Evolutionary conservation across 2,329 filamentous ascomycete genomes (phyloP).

Genomic region (Blumeria graminis): DNA sequence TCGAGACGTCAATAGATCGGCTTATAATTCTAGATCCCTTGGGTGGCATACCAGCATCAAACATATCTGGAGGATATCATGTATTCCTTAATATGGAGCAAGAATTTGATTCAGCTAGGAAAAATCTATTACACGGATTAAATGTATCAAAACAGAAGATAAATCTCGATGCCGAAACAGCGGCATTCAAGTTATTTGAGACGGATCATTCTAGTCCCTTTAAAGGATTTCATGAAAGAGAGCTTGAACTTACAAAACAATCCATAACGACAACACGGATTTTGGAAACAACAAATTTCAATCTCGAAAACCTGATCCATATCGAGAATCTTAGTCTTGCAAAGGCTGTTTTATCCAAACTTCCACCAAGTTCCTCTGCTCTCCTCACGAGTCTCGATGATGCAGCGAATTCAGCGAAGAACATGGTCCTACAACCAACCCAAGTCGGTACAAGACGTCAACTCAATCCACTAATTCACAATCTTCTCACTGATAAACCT

Average conservation of each 20-base stretch:
- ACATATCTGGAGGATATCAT: slow-evolving; percentile 37
- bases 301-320: slow-evolving; percentile 21
- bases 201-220: slow-evolving; percentile 17
- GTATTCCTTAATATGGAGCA: slow-evolving; percentile 88
- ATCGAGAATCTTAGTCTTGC: slow-evolving; percentile 52
- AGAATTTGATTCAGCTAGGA: slow-evolving; percentile 48
- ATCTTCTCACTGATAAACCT: slow-evolving; percentile 85
- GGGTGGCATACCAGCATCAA: slow-evolving; percentile 54
- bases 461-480: slow-evolving; percentile 73
- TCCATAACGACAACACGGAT: not conserved
- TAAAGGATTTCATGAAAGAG: slow-evolving; percentile 19
- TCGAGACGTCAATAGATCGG: slow-evolving; percentile 47
- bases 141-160: not conserved
- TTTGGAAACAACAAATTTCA: not conserved
- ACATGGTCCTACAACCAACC: slow-evolving; percentile 11
- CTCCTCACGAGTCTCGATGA: slow-evolving; percentile 72
- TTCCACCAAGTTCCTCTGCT: slow-evolving; percentile 67
- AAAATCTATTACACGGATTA: slow-evolving; percentile 25
- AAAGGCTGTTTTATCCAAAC: slow-evolving; percentile 42
- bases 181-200: not conserved
- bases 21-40: slow-evolving; percentile 73
- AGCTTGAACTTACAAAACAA: slow-evolving; percentile 4
- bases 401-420: slow-evolving; percentile 31
- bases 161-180: not conserved
- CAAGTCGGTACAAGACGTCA: slow-evolving; percentile 30